Evolutionary conservation across 495 filamentous ascomycete genomes (phyloP).

Genomic region (Trichoderma parareesei): DNA sequence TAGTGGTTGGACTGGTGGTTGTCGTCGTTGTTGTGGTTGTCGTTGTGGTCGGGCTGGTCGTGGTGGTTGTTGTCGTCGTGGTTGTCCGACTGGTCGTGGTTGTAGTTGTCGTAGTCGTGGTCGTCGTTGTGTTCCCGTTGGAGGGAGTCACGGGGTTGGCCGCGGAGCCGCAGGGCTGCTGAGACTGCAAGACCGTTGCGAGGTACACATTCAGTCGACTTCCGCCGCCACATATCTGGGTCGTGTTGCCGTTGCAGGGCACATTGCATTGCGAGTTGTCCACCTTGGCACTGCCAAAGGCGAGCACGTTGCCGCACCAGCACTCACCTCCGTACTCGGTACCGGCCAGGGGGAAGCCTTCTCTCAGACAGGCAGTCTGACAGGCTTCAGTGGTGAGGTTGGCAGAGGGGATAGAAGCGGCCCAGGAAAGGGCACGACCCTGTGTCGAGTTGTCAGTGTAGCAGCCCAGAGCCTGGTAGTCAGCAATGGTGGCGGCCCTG

Average conservation of each 20-base stretch:
- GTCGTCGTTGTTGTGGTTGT: constrained; percentile 16
- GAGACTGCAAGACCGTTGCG: constrained; percentile 32
- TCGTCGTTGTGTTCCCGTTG: background rate
- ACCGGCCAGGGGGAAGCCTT: constrained; percentile 43
- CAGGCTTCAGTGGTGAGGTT: constrained; percentile 39
- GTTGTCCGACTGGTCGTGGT: constrained; percentile 5
- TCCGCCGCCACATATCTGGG: constrained; percentile 39
- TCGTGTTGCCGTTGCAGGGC: constrained; percentile 39
- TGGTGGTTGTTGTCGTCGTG: constrained; percentile 8
- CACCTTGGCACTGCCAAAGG: constrained; percentile 36
- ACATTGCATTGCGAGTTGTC: constrained; percentile 33
- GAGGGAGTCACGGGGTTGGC: constrained; percentile 20
- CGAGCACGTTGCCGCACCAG: constrained; percentile 40
- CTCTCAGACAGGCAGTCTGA: constrained; percentile 35
- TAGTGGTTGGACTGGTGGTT: background rate
- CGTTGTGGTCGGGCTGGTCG: constrained; percentile 16
- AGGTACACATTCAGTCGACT: constrained; percentile 38
- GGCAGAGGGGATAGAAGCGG: constrained; percentile 27
- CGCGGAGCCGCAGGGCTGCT: constrained; percentile 35
- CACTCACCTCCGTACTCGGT: constrained; percentile 41
- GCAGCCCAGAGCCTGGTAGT: constrained; percentile 47
- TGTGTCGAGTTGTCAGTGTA: constrained; percentile 41
- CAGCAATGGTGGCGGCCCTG: constrained; percentile 28
- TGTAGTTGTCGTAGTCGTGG: constrained; percentile 13
- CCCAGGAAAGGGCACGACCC: constrained; percentile 43